These are phyloP conservation scores for Cladosporium sp. DNA, from an alignment of 2,329 filamentous ascomycete species.

Conservation along the genomic window DNA sequence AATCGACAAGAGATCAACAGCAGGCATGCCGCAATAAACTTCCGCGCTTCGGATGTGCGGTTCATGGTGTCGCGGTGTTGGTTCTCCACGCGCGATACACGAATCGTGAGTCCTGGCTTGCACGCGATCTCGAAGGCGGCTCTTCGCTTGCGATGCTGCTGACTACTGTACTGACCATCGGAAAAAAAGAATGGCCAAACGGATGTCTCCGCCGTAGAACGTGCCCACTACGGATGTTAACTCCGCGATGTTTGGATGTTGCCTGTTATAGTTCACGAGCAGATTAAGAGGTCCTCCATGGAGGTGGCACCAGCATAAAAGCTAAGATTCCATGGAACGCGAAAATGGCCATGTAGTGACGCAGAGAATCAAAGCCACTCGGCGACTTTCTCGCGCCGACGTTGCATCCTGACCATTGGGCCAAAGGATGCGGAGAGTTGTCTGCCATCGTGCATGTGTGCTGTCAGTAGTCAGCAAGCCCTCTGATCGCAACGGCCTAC, in stretches of 20 bases:
- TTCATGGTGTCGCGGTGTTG: neutral
- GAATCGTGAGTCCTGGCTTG: constrained; percentile 12
- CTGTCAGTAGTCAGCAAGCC: constrained; percentile 14
- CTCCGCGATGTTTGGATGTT: neutral
- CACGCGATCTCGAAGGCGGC: constrained; percentile 6
- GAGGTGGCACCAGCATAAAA: constrained; percentile 2
- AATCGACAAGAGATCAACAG: constrained; percentile 15
- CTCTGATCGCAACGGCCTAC: neutral
- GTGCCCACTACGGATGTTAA: neutral
- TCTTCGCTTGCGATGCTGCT: neutral
- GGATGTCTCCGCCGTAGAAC: neutral
- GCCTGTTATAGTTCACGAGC: neutral
- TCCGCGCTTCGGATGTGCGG: constrained; percentile 7
- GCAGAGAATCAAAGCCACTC: neutral
- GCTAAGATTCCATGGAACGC: neutral
- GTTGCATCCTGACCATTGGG: constrained; percentile 13
- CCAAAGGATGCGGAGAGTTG: constrained; percentile 9
- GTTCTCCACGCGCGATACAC: neutral
- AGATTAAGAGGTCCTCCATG: neutral
- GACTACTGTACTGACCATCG: constrained; percentile 1
- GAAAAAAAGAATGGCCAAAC: neutral
- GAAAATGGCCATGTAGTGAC: neutral
- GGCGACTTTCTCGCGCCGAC: constrained; percentile 17
- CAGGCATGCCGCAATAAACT: constrained; percentile 11
- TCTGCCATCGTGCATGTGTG: neutral